Evolutionary conservation across 352 stramenopile genomes (phyloP).

Genomic region (Phytophthora melonis): DNA sequence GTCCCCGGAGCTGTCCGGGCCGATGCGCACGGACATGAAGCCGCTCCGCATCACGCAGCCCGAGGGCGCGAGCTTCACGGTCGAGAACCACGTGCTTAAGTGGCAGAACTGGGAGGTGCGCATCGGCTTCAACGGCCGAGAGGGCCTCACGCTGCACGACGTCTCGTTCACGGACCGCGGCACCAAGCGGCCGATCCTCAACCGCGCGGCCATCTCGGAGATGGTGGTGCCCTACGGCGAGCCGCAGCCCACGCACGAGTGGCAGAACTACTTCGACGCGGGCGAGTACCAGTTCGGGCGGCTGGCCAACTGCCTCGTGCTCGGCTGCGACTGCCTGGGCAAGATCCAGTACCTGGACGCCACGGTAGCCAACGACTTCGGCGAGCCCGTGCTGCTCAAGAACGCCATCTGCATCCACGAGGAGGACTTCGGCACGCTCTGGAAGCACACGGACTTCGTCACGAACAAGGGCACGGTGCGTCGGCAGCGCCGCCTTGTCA

Average conservation of each 20-base stretch:
- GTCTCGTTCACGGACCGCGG: constrained; percentile 56
- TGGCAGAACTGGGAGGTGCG: constrained; percentile 85
- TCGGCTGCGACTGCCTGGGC: constrained; percentile 85
- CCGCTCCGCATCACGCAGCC: constrained; percentile 75
- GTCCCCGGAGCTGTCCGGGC: constrained; percentile 30
- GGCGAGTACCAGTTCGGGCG: constrained; percentile 79
- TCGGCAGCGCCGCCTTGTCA: constrained; percentile 71
- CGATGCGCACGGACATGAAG: constrained; percentile 54
- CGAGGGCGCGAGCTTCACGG: constrained; percentile 72
- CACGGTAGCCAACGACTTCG: constrained; percentile 60
- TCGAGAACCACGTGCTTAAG: constrained; percentile 67
- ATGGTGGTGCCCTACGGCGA: constrained; percentile 90
- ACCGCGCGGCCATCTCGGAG: constrained; percentile 74
- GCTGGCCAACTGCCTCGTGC: constrained; percentile 72
- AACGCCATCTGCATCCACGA: constrained; percentile 89
- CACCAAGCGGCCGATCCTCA: constrained; percentile 57
- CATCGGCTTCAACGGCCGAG: constrained; percentile 83
- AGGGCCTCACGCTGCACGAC: constrained; percentile 82
- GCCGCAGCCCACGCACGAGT: constrained; percentile 64
- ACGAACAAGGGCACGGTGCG: constrained; percentile 44
- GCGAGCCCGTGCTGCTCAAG: constrained; percentile 61
- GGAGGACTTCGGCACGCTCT: constrained; percentile 80
- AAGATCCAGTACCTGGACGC: constrained; percentile 89
- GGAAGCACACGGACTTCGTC: constrained; percentile 72
- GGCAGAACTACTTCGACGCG: constrained; percentile 89